Conservation (phyloP, 2,329 filamentous ascomycete species). For the Exophiala spinifera region DNA sequence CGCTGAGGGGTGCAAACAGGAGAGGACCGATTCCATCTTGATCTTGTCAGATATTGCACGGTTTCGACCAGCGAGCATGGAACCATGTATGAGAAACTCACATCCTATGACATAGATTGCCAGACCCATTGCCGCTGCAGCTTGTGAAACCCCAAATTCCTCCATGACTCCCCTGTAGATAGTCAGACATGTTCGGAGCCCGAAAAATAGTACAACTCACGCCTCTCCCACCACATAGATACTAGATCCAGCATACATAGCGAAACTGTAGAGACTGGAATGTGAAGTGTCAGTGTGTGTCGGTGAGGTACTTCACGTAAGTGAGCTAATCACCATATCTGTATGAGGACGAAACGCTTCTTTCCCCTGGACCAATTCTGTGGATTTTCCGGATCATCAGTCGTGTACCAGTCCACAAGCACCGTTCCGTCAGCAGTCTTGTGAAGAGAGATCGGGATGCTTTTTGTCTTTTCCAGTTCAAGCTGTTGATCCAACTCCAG, state of each 20-base stretch:
- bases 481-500: conserved; percentile 34
- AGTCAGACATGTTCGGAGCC: too few species aligned
- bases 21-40: conserved; percentile 24
- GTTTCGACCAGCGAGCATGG: neutral
- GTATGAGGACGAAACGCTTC: conserved; percentile 24
- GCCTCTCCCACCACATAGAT: conserved; percentile 27
- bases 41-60: neutral
- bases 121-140: conserved; percentile 21
- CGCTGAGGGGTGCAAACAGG: conserved; percentile 60
- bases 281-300: neutral
- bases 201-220: too few species aligned
- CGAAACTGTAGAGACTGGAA: conserved; percentile 22
- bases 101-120: conserved; percentile 34
- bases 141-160: conserved; percentile 14
- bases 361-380: conserved; percentile 29
- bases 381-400: conserved; percentile 30
- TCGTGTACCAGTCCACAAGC: conserved; percentile 27
- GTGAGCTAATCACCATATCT: conserved; percentile 18
- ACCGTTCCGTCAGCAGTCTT: conserved; percentile 33
- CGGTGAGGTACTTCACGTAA: neutral
- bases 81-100: conserved; percentile 35
- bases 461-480: conserved; percentile 28
- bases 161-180: conserved; percentile 13
- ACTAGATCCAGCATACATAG: conserved; percentile 25
- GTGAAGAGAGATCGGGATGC: conserved; percentile 31